Evolutionary conservation across 768 basidiomycete species (phyloP), one percentile per base, ranked within the genome.

Genomic region (Daedaleopsis nitida): DNA sequence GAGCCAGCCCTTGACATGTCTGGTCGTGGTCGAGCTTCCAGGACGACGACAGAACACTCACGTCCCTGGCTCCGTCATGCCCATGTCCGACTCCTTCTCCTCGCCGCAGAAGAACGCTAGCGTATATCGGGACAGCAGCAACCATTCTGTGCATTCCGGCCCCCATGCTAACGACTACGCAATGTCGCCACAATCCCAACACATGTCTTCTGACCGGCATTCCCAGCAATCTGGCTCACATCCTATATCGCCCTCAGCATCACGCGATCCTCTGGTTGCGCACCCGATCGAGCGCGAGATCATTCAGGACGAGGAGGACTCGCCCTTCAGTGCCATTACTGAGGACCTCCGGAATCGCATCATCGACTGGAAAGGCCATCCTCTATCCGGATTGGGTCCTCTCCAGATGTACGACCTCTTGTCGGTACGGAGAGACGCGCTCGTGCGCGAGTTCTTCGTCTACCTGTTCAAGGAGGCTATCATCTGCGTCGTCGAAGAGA

Each of bases 401-500:
- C 79, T 97, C 48, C 91, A 91, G 67, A 93, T 97, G 85, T 97
- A 93, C 73, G 96, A 97, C 75, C 80, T 95, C 49, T 77, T 98
- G 27, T 88, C 86, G 52, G 94, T 98, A 45, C 86, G 94, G 53
- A 87, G 96, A 52, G 96, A 96, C 66, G 78, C 88, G 11, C 89
- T 94, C 62, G 89, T 96, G 19, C 86, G 95, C 57, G 96, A 97
- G 73, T 98, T 98, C 75, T 92, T 88, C 71, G 94, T 97, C 62
- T 98, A 98, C 77, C 84, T 99, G 27, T 99, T 98, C 85, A 90
- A 89, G 70, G 94, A 98, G 74, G 97, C 97, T 11, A 92, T 99
- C 65, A 94, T 99, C 61, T 99, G 97, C 73, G 94, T 98, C n/a
- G 72, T 91, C 19, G 96, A 98, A 73, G 96, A 99, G 76, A 93